Base-by-base conservation (phyloP, 2,329 filamentous ascomycete genomes). In the Fusarium veterinarium region DNA sequence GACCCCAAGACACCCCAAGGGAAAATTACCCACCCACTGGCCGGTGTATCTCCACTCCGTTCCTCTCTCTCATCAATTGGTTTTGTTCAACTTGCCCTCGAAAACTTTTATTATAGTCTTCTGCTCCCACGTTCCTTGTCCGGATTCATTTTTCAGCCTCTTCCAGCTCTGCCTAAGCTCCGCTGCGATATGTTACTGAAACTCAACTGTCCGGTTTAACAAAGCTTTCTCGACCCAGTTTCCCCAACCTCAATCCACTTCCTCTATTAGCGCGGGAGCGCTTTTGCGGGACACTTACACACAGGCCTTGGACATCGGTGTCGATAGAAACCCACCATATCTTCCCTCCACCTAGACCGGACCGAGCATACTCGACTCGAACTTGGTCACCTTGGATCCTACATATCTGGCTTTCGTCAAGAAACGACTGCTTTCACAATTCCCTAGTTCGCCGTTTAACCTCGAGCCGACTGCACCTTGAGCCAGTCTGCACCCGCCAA, bases 81-180 rank as follows among this genome's bases (percentile, higher is more conserved):
- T 64, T 73, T 78, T 75, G 63, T 76, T 73, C 75, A 76, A 76
- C 75, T 75, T 77, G 71, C 60, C 72, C 71, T 77, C 72, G 72
- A 77, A 77, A 79, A 78, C 64, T 77, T 79, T 79, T 78, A 76
- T 79, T 78, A 78, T 76, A 75, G 68, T 62, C 70, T 68, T 66
- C 71, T 74, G 30, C 56, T 53, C 66, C 69, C 60, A 56, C 64
- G 62, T 49, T 67, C 60, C 46, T 62, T 71, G 66, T 55, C 66
- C 58, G 41, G 44, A 58, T 69, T 74, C 17, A 59, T 71, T 60
- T 61, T 76, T 60, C 71, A 74, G 75, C 71, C 73, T 76, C 69
- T 77, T 69, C 61, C 76, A 76, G 71, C 75, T 76, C 73, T 64
- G 55, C 64, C 65, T 46, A 66, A 67, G 66, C 71, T 77, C 70